Base-by-base conservation (phyloP, 108 stramenopile genomes). In the Pseudonitzschia delicatissima region DNA sequence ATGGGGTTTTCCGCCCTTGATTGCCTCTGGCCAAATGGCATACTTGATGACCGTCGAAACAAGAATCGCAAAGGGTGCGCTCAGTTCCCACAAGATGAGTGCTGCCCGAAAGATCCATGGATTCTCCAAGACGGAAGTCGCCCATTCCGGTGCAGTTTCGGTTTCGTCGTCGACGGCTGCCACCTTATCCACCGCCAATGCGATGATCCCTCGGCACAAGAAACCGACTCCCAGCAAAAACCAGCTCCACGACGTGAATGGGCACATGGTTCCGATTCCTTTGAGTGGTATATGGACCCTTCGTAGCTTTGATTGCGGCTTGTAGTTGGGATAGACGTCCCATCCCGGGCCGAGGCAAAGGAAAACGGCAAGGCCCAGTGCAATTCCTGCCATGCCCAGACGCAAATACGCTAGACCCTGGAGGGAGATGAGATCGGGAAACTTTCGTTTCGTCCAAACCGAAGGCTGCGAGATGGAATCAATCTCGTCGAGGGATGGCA, bases 241-340 rank as follows among this genome's bases (percentile, higher is more conserved):
- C 87, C 89, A 90, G 11, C 77, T 71, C 83, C 82, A 85, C 9
- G 83, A 78, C 1, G 89, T 93, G 57, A 83, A 90, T 23, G 86
- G 86, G 18, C 68, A 77, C 36, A 87, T 67, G 2, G 83, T 88
- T 25, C 59, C 67, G 21, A 61, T 18, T 0, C 76, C 78, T 15
- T 32, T 23, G 18, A 79, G 15, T 5, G 37, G 49, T 7, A 61
- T 4, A 4, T 23, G 32, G 44, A 50, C 12, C 47, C 73, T 60
- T 59, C 39, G 51, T 15, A 61, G 25, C 62, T 67, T 70, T 64
- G 73, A 50, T 4, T 67, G 12, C 15, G 73, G 42, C 37, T 60
- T 61, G 66, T 74, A 74, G 34, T 55, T 66, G 0, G 73, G 50
- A 32, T 45, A 12, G 37, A 74, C 48, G 9, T 48, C 31, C 73